Base-by-base conservation (phyloP, 148 eudicot species). In the Chenopodium formosanum region DNA sequence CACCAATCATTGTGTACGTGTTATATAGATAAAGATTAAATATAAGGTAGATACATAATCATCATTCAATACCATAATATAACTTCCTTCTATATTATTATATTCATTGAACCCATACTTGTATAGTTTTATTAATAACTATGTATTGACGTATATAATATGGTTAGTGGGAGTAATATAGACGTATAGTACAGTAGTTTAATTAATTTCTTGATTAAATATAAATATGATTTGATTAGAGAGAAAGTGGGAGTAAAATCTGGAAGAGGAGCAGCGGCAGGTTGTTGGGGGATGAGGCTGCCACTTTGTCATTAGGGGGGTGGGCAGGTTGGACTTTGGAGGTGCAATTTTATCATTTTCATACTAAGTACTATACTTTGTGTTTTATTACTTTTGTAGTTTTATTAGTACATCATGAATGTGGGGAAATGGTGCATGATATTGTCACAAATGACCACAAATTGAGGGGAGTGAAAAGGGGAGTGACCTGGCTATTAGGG, bases 191-290 rank as follows among this genome's bases (percentile, higher is more conserved):
- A 72, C 53, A 50, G 53, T 50, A 50, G 53, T 50, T 50, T 50
- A 13, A 40, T 40, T 40, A 40, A 40, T 11, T 12, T 11, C 3
- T 10, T 48, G 52, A 9, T 50, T 12, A 50, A 50, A 50, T 11
- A 50, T 9, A 9, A 10, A 2, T 2, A 50, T 50, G 14, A 50
- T 50, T 13, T 1, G 53, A 50, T 9, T 50, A 10, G 53, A 50
- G 53, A 50, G 53, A 72, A 71, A 34, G 47, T 37, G 53, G 74
- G 79, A 60, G 79, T 60, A 63, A 77, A 77, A 77, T 20, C 70
- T 20, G 79, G 70, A 77, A 34, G 52, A 63, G 70, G 31, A 77
- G 70, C 8, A 32, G 70, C 70, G 22, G 53, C 70, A 46, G 17
- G 53, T 40, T 62, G 70, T 3, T 10, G 13, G 65, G 27, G 75